Base-by-base conservation (phyloP, 1,284 basidiomycete genomes). In the Calocybe gambosa region DNA sequence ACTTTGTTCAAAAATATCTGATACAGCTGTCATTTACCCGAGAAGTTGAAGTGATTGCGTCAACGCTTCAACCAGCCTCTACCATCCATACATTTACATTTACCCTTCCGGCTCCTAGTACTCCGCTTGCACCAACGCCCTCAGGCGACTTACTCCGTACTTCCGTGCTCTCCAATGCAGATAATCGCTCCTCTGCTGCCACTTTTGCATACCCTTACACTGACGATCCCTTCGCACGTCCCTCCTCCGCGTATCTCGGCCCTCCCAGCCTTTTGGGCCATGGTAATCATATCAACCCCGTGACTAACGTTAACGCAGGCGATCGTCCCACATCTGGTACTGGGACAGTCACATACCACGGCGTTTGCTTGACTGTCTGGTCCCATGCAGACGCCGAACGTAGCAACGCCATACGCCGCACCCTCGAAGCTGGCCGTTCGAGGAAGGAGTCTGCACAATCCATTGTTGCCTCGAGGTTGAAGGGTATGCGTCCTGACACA, bases 31-130 rank as follows among this genome's bases (percentile, higher is more conserved):
- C 88, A 13, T 93, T 94, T 65, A 84, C 90, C 19, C 85, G 89
- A 45, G 92, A 94, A 68, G 89, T 98, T 41, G 94, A 98, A 62
- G 88, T 98, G 51, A 85, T 96, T 62, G 89, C 92, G 13, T 92
- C 92, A 12, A 90, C 89, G 0, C 75, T 94, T 6, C 88, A 93
- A 55, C 93, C 93, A 3, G 85, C 91, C 0, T 90, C 89, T 15
- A 95, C 93, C 13, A 86, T 93, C 39, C 93, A 97, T 66, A 87
- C 84, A 0, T 98, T 98, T 66, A 88, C 89, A 3, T 97, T 97
- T 58, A 83, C 74, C 21, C 75, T 87, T 49, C 84, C 84, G 44
- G 80, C 84, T 10, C 82, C 84, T 10, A 79, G 70, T 49, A 89
- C 81, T 2, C 84, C 80, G 28, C 74, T 83, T 36, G 85, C 80